Evolutionary conservation across 225 moss, liverwort and hornwort genomes (phyloP).

Genomic region (Pseudoscleropodium purum): DNA sequence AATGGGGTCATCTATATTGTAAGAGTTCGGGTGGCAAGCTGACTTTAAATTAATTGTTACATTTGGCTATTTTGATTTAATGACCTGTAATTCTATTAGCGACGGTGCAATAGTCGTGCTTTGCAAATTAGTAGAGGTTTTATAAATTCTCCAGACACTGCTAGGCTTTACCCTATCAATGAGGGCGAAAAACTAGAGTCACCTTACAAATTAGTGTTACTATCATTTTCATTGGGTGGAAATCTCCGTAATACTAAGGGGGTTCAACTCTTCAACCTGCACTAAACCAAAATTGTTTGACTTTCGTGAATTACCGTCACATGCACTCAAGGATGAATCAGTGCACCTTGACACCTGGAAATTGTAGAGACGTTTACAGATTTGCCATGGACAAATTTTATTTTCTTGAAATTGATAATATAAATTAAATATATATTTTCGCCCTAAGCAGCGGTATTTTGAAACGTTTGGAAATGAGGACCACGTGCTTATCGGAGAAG

Average conservation of each 20-base stretch:
- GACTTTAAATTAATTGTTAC: neutral
- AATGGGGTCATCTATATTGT: neutral
- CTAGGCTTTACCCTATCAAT: neutral
- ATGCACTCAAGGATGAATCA: neutral
- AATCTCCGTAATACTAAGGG: neutral
- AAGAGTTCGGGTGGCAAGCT: neutral
- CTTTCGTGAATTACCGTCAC: too few relatives aligned
- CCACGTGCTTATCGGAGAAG: neutral
- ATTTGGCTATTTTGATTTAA: too few relatives aligned
- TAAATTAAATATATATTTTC: neutral
- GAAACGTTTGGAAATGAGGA: neutral
- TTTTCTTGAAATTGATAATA: neutral
- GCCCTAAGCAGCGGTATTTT: neutral
- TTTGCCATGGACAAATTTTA: too few relatives aligned
- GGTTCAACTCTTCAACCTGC: neutral
- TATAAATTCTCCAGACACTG: neutral
- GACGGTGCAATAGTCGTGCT: neutral
- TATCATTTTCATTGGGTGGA: neutral
- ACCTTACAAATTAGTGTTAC: neutral
- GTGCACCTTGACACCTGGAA: neutral
- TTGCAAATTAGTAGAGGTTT: neutral
- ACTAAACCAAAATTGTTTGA: neutral
- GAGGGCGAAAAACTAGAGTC: too few relatives aligned
- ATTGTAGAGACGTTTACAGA: neutral
- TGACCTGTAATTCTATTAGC: neutral